A percentile compares a stretch with the other conserved stretches of the same genome.
These are phyloP conservation scores for Oryza nivara DNA, from an alignment of 176 grass and related monocot species.

Conservation along the genomic window DNA sequence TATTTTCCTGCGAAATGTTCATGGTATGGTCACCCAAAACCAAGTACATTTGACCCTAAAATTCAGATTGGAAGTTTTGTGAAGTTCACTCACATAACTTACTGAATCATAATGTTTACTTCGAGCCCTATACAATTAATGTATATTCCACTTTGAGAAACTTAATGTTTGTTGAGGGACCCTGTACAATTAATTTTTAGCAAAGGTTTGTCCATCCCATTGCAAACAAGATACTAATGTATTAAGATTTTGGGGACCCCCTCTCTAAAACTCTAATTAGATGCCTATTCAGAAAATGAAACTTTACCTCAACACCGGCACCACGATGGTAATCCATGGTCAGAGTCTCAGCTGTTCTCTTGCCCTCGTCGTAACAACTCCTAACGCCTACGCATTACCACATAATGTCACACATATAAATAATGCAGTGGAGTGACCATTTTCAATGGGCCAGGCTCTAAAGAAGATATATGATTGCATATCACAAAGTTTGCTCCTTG, in stretches of 20 bases:
- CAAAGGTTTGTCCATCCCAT: neutral
- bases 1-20: neutral
- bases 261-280: neutral
- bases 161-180: neutral
- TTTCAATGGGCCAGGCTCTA: neutral
- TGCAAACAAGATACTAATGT: slow-evolving; percentile 2
- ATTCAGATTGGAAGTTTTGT: neutral
- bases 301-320: slow-evolving; percentile 85
- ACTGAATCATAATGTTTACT: neutral
- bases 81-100: neutral
- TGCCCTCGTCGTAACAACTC: slow-evolving; percentile 98
- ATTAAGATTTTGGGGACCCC: neutral
- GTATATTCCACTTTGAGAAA: neutral
- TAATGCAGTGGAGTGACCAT: neutral
- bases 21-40: slow-evolving; percentile 10
- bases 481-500: slow-evolving; percentile 1
- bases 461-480: slow-evolving; percentile 14
- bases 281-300: slow-evolving; percentile 21
- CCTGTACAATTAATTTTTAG: neutral
- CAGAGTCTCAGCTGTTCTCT: slow-evolving; percentile 96
- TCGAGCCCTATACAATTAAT: neutral
- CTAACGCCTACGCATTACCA: slow-evolving; percentile 64
- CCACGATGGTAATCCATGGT: slow-evolving; percentile 97
- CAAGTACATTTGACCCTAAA: neutral
- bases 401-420: slow-evolving; percentile 1